Evolutionary conservation across 179 eudicot genomes (phyloP), one percentile per base, ranked within the genome.

Genomic region (Pouteria campechiana): DNA sequence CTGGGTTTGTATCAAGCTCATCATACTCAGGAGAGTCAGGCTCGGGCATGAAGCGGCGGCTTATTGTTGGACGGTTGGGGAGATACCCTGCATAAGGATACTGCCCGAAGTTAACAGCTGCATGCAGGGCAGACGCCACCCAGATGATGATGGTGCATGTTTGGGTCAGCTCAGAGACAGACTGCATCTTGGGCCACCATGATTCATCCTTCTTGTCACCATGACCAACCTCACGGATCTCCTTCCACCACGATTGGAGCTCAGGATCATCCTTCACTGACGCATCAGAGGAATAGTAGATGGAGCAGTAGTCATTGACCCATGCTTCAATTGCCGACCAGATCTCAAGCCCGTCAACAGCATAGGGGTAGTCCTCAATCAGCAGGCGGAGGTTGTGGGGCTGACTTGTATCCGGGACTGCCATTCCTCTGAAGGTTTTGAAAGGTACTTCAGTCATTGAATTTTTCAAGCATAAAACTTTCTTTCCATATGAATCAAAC

Each of bases 361-460:
- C 96, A 37, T 68, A 86, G 3, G 96, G 96, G 55, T 87, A 87
- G 72, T 87, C 96, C 46, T 83, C 77, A 37, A 87, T 75, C 12
- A 66, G 41, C 25, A 87, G 52, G 18, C 75, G 74, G 29, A 63
- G 55, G 3, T 94, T 84, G 52, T 69, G 73, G 10, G 68, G 73
- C 20, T 68, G 40, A 41, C 51, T 17, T 6, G 72, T 3, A 46
- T 83, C 94, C 63, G 77, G 51, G 31, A 70, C 60, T 10, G 92
- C 96, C 87, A 87, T 67, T 54, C 87, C 94, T 55, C 94, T 87
- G 67, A 17, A 61, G 16, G 33, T 41, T 27, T 14, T 3, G 14
- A 3, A 22, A 19, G 38, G 39, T 48, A 17, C 15, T 27, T 22
- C 7, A 16, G 21, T 46, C 7, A 5, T 2, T 14, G n/a, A 19